Evolutionary conservation across 495 filamentous ascomycete genomes (phyloP).

Genomic region (Hyphodiscus hymeniophilus): DNA sequence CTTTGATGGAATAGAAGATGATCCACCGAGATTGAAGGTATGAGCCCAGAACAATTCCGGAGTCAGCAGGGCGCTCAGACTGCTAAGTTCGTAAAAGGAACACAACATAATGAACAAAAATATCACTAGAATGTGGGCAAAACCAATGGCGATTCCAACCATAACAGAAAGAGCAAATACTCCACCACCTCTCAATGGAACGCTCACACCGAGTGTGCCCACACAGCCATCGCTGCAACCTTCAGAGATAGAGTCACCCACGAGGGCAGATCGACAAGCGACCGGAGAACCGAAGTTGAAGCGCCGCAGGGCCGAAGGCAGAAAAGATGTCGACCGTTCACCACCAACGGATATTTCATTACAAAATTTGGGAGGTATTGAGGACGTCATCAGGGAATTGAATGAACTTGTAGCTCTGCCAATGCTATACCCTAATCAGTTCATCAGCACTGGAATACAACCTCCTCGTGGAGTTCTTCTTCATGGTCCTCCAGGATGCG

Average conservation of each 20-base stretch:
- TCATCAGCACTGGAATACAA: slow-evolving; percentile 60
- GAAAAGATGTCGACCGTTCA: slow-evolving; percentile 47
- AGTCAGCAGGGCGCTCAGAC: neutral
- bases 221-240: slow-evolving; percentile 15
- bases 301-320: slow-evolving; percentile 44
- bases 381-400: slow-evolving; percentile 67
- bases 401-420: slow-evolving; percentile 78
- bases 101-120: slow-evolving; percentile 68
- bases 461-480: slow-evolving; percentile 83
- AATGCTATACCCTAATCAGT: slow-evolving; percentile 51
- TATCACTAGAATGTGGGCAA: slow-evolving; percentile 62
- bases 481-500: slow-evolving; percentile 90
- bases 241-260: slow-evolving; percentile 26
- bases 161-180: slow-evolving; percentile 20
- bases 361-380: slow-evolving; percentile 77
- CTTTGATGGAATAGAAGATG: slow-evolving; percentile 51
- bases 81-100: slow-evolving; percentile 31
- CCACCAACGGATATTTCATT: slow-evolving; percentile 72
- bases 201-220: slow-evolving; percentile 5
- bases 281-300: slow-evolving; percentile 65
- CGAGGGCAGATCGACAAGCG: slow-evolving; percentile 32
- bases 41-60: too few relatives aligned
- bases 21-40: slow-evolving; percentile 23
- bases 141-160: slow-evolving; percentile 28
- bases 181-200: slow-evolving; percentile 18